phyloP scores from a whole-genome alignment of 495 filamentous ascomycete species.

The Tuber melanosporum region DNA sequence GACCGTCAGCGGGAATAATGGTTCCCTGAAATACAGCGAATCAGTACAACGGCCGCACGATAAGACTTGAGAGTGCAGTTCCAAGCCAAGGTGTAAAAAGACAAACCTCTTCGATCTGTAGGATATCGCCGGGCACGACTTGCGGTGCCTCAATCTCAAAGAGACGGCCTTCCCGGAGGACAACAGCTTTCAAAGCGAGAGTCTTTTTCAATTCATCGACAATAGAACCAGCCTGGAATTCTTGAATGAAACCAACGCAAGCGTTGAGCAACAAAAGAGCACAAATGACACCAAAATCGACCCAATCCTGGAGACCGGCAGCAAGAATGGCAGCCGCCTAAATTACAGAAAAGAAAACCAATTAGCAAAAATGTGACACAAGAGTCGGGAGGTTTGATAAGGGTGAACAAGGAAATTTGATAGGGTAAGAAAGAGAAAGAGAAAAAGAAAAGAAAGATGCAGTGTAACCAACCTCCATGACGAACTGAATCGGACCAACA shows the following conservation, averaged over 20 bases:
- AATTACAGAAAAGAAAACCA: slow-evolving; percentile 15
- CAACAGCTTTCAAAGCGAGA: slow-evolving; percentile 75
- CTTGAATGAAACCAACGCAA: slow-evolving; percentile 76
- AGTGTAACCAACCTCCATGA: slow-evolving; percentile 67
- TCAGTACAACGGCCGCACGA: slow-evolving; percentile 36
- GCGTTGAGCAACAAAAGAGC: slow-evolving; percentile 73
- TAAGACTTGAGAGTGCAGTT: neutral
- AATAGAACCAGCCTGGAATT: slow-evolving; percentile 83
- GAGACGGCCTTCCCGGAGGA: slow-evolving; percentile 67
- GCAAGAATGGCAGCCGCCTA: slow-evolving; percentile 69
- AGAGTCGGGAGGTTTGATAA: slow-evolving; percentile 25
- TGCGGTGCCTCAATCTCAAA: slow-evolving; percentile 68
- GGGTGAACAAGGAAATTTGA: slow-evolving; percentile 3
- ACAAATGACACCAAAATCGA: slow-evolving; percentile 75
- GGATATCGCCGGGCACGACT: slow-evolving; percentile 84
- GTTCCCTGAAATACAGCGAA: slow-evolving; percentile 51
- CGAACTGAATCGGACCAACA: slow-evolving; percentile 84
- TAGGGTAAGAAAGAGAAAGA: slow-evolving; percentile 18
- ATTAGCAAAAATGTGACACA: neutral
- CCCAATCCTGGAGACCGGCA: slow-evolving; percentile 72
- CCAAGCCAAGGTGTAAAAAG: slow-evolving; percentile 11
- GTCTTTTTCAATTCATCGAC: slow-evolving; percentile 90
- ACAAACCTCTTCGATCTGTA: slow-evolving; percentile 70
- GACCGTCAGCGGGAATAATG: slow-evolving; percentile 83
- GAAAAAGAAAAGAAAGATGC: neutral